Percentiles rank a stretch among this genome's conserved stretches.
Conservation (phyloP, 352 stramenopile species). For the Elongisporangium anandrum region DNA sequence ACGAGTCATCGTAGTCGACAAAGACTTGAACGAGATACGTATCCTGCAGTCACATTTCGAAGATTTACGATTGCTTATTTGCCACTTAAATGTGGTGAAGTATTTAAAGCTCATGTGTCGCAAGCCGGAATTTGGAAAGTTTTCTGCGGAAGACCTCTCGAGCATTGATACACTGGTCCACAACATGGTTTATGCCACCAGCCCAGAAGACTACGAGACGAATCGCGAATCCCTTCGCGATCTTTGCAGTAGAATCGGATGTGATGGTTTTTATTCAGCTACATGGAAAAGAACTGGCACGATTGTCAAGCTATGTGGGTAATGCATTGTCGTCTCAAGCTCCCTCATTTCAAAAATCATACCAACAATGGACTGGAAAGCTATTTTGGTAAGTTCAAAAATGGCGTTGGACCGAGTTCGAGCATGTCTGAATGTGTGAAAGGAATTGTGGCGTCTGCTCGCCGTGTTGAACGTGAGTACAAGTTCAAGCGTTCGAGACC, state of each 20-base stretch:
- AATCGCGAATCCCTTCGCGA: neutral
- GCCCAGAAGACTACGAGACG: conserved; percentile 1
- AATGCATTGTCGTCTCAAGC: conserved; percentile 5
- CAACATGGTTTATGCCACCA: conserved; percentile 15
- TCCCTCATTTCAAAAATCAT: conserved; percentile 19
- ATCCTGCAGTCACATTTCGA: conserved; percentile 9
- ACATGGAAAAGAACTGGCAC: conserved; percentile 21
- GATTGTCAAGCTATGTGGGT: conserved; percentile 18
- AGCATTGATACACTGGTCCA: conserved; percentile 9
- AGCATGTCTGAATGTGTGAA: conserved; percentile 8
- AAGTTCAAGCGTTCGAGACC: no score
- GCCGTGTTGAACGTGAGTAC: neutral
- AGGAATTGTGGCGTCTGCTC: conserved; percentile 2
- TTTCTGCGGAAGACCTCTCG: conserved; percentile 4
- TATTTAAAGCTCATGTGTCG: conserved; percentile 8
- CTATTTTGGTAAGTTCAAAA: conserved; percentile 25
- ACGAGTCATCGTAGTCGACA: conserved; percentile 17
- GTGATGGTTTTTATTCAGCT: conserved; percentile 11
- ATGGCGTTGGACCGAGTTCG: neutral
- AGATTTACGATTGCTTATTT: conserved; percentile 6
- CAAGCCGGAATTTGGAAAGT: conserved; percentile 10
- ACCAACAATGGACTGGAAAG: conserved; percentile 27
- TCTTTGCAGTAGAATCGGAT: conserved; percentile 3
- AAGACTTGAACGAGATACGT: conserved; percentile 14
- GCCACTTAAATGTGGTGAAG: conserved; percentile 16